Percentiles rank a stretch among this genome's conserved stretches.
phyloP scores from a whole-genome alignment of 805 yeast genomes.

The Ogataea wickerhamii region DNA sequence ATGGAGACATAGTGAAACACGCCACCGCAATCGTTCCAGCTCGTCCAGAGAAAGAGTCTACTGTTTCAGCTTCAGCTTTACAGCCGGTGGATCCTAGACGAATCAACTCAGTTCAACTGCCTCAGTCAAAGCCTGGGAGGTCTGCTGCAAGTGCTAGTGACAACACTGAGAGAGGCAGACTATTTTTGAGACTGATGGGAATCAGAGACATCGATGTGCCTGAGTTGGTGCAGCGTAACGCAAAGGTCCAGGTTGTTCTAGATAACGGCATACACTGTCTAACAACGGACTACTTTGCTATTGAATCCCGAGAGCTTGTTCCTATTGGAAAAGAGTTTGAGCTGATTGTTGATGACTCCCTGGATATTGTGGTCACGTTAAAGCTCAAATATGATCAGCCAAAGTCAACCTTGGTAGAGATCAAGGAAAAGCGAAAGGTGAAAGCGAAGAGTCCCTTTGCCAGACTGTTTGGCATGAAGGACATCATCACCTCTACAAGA shows the following conservation, averaged over 20 bases:
- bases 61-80: not conserved
- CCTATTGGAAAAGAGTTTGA: conserved; percentile 74
- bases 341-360: conserved; percentile 54
- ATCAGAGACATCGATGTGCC: conserved; percentile 46
- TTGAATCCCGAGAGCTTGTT: conserved; percentile 29
- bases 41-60: conserved; percentile 13
- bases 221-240: conserved; percentile 42
- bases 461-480: conserved; percentile 36
- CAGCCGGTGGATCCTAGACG: not conserved
- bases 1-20: conserved; percentile 17
- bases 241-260: conserved; percentile 49
- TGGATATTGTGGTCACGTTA: conserved; percentile 68
- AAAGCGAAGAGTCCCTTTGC: conserved; percentile 31
- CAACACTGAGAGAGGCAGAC: conserved; percentile 40
- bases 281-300: conserved; percentile 46
- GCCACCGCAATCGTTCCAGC: conserved; percentile 2
- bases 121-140: not conserved
- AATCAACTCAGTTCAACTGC: not conserved
- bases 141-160: not conserved
- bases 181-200: conserved; percentile 49
- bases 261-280: conserved; percentile 84
- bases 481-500: conserved; percentile 45
- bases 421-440: conserved; percentile 45
- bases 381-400: conserved; percentile 58
- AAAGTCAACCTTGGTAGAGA: conserved; percentile 52